phyloP scores from a whole-genome alignment of 208 protist genomes.

The Crithidia brevicula region DNA sequence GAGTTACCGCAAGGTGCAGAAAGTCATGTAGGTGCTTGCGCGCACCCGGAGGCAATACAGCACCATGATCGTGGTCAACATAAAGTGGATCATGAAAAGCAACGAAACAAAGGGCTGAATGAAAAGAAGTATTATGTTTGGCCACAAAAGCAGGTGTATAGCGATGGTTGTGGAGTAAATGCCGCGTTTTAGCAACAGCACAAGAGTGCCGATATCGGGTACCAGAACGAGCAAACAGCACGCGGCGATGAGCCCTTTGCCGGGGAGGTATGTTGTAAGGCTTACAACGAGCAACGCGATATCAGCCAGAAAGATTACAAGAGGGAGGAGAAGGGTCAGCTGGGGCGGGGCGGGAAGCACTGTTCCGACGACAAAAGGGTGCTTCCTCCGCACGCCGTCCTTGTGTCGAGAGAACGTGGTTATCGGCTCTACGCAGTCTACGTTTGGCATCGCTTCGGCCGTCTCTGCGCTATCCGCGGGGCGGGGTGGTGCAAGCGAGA shows the following conservation, averaged over 20 bases:
- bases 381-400: slow-evolving; percentile 11
- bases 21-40: slow-evolving; percentile 54
- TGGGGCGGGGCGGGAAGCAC: slow-evolving; percentile 47
- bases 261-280: slow-evolving; percentile 38
- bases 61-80: slow-evolving; percentile 53
- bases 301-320: slow-evolving; percentile 61
- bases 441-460: slow-evolving; percentile 26
- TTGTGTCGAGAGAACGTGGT: slow-evolving; percentile 5
- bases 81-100: slow-evolving; percentile 68
- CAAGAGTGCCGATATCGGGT: slow-evolving; percentile 51
- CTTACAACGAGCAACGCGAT: slow-evolving; percentile 54
- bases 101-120: slow-evolving; percentile 60
- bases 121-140: slow-evolving; percentile 55
- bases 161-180: slow-evolving; percentile 52
- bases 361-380: slow-evolving; percentile 48
- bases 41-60: slow-evolving; percentile 67
- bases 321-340: slow-evolving; percentile 45
- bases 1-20: slow-evolving; percentile 45
- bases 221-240: slow-evolving; percentile 50
- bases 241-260: slow-evolving; percentile 40
- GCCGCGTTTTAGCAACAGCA: slow-evolving; percentile 55
- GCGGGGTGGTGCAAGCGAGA: slow-evolving; percentile 47
- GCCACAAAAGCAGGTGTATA: slow-evolving; percentile 67
- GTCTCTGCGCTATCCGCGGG: neutral
- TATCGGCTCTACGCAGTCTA: slow-evolving; percentile 38